These are phyloP conservation scores for Pyrrhoderma lamaoense DNA, from an alignment of 1,284 basidiomycete genomes.

Conservation along the genomic window DNA sequence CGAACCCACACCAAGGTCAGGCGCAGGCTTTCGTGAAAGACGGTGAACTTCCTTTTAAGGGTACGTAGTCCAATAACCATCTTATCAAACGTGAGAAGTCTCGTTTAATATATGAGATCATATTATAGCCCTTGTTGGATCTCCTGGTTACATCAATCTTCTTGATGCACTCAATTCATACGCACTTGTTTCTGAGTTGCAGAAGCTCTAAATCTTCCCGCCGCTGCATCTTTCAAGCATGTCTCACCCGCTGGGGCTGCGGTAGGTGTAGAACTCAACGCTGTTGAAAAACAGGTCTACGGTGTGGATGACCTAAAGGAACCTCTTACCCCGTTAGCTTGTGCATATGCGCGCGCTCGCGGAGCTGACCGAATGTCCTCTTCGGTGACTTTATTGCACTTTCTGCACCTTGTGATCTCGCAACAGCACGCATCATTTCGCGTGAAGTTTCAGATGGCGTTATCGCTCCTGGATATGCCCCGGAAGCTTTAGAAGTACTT, in stretches of 20 bases:
- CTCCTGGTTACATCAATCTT: conserved; percentile 99
- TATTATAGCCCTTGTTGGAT: conserved; percentile 75
- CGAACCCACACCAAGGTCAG: conserved; percentile 98
- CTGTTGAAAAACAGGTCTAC: conserved; percentile 89
- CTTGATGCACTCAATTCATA: conserved; percentile 97
- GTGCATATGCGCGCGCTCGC: conserved; percentile 93
- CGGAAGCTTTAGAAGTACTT: conserved; percentile 86
- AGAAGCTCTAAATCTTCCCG: conserved; percentile 84
- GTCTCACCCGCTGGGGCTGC: conserved; percentile 97
- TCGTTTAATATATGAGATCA: no score
- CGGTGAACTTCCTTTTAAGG: conserved; percentile 91
- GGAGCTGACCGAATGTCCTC: conserved; percentile 98
- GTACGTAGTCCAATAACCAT: conserved; percentile 37
- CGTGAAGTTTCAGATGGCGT: conserved; percentile 98
- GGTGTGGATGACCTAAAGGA: conserved; percentile 94
- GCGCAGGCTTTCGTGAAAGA: conserved; percentile 93
- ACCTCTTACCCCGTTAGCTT: conserved; percentile 81
- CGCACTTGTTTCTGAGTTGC: conserved; percentile 92
- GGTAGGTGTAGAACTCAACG: conserved; percentile 79
- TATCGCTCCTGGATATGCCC: conserved; percentile 89
- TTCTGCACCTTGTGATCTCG: conserved; percentile 86
- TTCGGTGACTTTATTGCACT: conserved; percentile 99
- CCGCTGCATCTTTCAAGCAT: conserved; percentile 99
- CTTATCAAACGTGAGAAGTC: neutral
- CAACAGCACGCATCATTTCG: conserved; percentile 94